Percentiles rank a stretch among this genome's conserved stretches.
Evolutionary conservation across 2,329 filamentous ascomycete genomes (phyloP).

Genomic region (Diplodia sapinea): DNA sequence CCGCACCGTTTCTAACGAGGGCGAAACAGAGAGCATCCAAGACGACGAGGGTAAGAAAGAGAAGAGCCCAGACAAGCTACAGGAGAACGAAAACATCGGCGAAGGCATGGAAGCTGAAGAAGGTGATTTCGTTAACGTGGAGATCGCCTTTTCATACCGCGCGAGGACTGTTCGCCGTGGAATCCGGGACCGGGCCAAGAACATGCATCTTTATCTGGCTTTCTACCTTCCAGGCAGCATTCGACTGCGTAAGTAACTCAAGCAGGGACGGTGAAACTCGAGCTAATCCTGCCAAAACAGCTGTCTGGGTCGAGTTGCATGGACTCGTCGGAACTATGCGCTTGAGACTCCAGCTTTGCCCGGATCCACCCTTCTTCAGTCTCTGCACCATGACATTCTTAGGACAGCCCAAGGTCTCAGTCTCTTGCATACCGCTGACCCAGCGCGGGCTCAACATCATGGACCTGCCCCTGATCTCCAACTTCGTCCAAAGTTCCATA

Average conservation of each 20-base stretch:
- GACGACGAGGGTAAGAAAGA: conserved; percentile 41
- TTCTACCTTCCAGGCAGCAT: conserved; percentile 69
- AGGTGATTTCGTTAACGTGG: conserved; percentile 78
- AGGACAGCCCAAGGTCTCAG: conserved; percentile 73
- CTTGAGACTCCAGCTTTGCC: conserved; percentile 72
- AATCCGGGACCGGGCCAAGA: conserved; percentile 68
- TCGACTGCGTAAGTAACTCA: conserved; percentile 53
- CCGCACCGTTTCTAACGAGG: conserved; percentile 55
- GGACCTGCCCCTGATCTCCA: conserved; percentile 75
- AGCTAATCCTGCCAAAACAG: conserved; percentile 32
- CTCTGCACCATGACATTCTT: conserved; percentile 76
- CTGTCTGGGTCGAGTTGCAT: conserved; percentile 76
- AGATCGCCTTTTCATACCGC: conserved; percentile 75
- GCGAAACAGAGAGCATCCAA: conserved; percentile 47
- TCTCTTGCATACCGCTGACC: conserved; percentile 73
- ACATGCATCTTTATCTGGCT: conserved; percentile 73
- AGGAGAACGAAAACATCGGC: conserved; percentile 47
- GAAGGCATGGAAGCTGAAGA: conserved; percentile 77
- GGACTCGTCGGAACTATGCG: conserved; percentile 74
- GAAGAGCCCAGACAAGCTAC: conserved; percentile 40
- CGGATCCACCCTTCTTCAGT: conserved; percentile 78
- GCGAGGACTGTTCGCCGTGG: conserved; percentile 66
- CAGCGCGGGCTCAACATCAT: conserved; percentile 74
- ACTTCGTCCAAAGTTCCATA: conserved; percentile 75
- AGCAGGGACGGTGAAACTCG: background rate